Evolutionary conservation across 352 stramenopile genomes (phyloP), one percentile per base, ranked within the genome.

Genomic region (Lagenidium giganteum): DNA sequence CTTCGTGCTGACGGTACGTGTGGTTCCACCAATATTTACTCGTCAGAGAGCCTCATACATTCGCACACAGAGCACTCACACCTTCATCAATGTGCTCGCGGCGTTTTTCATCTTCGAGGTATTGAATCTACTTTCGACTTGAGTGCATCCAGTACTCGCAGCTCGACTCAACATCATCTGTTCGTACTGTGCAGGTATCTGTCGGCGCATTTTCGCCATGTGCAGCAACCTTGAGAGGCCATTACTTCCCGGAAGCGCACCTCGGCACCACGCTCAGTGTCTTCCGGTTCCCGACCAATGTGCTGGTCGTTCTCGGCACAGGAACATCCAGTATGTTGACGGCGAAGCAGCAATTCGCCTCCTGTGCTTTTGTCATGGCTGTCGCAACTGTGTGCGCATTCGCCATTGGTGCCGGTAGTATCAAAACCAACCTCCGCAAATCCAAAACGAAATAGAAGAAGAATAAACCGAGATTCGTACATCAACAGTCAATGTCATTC

Each of bases 211-310:
- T 83, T 22, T 55, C 72, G 5, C 74, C 76, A 8, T 83, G 69
- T 46, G 70, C 54, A n/a, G 76, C 66, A 22, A 77, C 70, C 2
- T 47, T 87, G 14, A 71, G 76, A 4, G 57, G 57, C 22, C 52
- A 42, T 24, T 67, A 73, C 41, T 82, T 88, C 25, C 61, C 67
- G 1, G 52, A 57, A 17, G 37, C 54, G 3, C 35, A 52, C 1
- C 46, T 87, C 20, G 74, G 61, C 46, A 78, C 69, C 5, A 76
- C 71, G 13, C 41, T 87, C 25, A 61, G 54, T 3, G 23, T 68
- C 16, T 83, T 84, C 23, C 75, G 76, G 6, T 26, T 89, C 2
- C 76, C 76, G 8, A 78, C 77, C 3, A 89, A 89, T 25, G 13
- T 87, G 3, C 29, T 87, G 7, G 76, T 89, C 5, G 61, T 86